These are phyloP conservation scores for Gossypium anomalum DNA, from an alignment of 345 rosid genomes.

Conservation along the genomic window DNA sequence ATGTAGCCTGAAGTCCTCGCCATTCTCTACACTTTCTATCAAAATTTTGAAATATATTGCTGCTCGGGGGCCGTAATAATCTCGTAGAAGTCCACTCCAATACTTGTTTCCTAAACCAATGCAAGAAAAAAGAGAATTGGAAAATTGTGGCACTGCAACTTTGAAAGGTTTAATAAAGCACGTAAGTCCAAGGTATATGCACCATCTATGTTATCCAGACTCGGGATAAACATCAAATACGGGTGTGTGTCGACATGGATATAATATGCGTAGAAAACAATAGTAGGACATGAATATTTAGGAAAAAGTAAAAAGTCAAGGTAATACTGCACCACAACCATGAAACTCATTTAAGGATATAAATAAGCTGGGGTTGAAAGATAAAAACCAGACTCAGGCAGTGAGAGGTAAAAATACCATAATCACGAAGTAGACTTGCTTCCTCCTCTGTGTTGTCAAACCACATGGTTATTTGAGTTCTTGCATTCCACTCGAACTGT, in stretches of 20 bases:
- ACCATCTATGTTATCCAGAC: neutral
- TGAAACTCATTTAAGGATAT: neutral
- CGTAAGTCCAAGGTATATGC: neutral
- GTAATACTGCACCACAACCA: neutral
- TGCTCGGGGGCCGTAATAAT: slow-evolving; percentile 67
- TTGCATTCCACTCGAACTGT: slow-evolving; percentile 77
- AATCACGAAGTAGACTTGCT: slow-evolving; percentile 69
- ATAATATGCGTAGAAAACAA: neutral
- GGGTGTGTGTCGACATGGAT: neutral
- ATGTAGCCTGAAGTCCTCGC: slow-evolving; percentile 36
- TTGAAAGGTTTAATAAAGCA: neutral
- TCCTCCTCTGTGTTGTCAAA: slow-evolving; percentile 59
- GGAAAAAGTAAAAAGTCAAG: no score
- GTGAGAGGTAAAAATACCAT: slow-evolving; percentile 30
- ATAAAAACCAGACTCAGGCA: neutral
- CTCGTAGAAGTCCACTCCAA: slow-evolving; percentile 62
- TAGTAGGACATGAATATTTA: neutral
- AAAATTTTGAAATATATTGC: slow-evolving; percentile 53
- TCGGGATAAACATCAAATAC: neutral
- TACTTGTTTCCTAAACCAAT: slow-evolving; percentile 55
- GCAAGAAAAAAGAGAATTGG: neutral
- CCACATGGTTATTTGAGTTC: slow-evolving; percentile 81
- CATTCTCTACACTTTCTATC: slow-evolving; percentile 39
- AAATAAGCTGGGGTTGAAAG: neutral
- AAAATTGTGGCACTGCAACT: neutral